Percentiles rank a stretch among this genome's conserved stretches.
phyloP scores from a whole-genome alignment of 306 rosid species.

The Betula pendula region DNA sequence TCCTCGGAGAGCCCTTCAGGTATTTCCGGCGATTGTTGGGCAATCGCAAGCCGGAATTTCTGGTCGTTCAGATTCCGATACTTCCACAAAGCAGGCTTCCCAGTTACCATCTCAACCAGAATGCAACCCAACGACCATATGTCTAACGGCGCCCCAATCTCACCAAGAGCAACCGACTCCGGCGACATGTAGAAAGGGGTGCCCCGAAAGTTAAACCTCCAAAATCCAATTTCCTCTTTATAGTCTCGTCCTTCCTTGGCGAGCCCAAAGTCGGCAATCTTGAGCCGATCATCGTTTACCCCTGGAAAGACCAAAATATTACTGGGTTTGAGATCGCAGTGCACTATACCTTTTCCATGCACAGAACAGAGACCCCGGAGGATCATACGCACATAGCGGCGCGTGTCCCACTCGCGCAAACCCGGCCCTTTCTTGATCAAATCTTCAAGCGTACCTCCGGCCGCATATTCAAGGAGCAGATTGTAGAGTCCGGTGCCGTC shows the following conservation, averaged over 20 bases:
- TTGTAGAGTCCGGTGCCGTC: not conserved
- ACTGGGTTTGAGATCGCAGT: constrained; percentile 11
- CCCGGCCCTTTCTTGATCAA: not conserved
- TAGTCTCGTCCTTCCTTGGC: not conserved
- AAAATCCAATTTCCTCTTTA: not conserved
- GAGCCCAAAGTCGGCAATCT: constrained; percentile 16
- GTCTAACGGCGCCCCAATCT: not conserved
- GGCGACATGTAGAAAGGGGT: constrained; percentile 17
- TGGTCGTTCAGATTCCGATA: no score
- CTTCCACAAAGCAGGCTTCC: not conserved
- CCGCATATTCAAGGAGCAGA: constrained; percentile 11
- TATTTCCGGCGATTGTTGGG: not conserved
- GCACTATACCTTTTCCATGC: not conserved
- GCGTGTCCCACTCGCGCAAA: not conserved
- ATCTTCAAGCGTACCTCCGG: not conserved
- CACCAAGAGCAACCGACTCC: not conserved
- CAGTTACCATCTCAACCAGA: constrained; percentile 9
- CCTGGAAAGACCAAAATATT: constrained; percentile 9
- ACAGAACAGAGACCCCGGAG: constrained; percentile 2
- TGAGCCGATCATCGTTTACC: not conserved
- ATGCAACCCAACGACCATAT: constrained; percentile 13
- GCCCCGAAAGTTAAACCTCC: not conserved
- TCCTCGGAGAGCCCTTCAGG: not conserved
- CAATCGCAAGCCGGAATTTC: not conserved
- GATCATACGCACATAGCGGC: not conserved